Conservation (phyloP, 2,329 filamentous ascomycete genomes). For the Nannizziopsis barbatae region DNA sequence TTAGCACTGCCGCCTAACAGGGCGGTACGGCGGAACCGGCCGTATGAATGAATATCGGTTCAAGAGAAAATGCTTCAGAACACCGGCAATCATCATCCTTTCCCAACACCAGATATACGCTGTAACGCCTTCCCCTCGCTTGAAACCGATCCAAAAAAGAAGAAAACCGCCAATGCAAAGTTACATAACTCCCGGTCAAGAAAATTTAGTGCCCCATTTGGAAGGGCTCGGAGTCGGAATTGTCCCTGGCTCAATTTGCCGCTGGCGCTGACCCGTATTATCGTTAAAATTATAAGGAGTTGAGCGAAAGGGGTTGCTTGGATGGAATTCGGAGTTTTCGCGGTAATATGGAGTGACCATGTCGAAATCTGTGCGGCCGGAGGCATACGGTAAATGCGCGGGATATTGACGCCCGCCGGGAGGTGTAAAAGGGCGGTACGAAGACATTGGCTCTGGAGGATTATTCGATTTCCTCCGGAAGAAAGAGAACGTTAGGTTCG, state of each 20-base stretch:
- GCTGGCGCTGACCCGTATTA: slow-evolving; percentile 23
- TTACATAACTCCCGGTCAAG: background rate
- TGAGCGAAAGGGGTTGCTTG: slow-evolving; percentile 8
- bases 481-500: slow-evolving; percentile 50
- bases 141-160: background rate
- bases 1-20: too few species aligned
- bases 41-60: too few species aligned
- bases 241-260: slow-evolving; percentile 24
- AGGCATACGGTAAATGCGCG: slow-evolving; percentile 21
- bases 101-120: too few species aligned
- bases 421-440: slow-evolving; percentile 20
- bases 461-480: slow-evolving; percentile 38
- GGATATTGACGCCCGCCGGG: slow-evolving; percentile 20
- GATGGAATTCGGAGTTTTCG: background rate
- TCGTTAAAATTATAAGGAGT: slow-evolving; percentile 19
- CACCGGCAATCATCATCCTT: too few species aligned
- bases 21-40: too few species aligned
- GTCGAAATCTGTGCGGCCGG: slow-evolving; percentile 22
- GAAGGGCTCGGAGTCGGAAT: slow-evolving; percentile 13
- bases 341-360: slow-evolving; percentile 8
- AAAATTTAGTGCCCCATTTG: background rate
- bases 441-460: slow-evolving; percentile 25
- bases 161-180: background rate
- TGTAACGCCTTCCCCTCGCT: background rate
- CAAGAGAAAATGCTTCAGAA: too few species aligned